Conservation (phyloP, 2,329 filamentous ascomycete species). For the Botryosphaeria dothidea region DNA sequence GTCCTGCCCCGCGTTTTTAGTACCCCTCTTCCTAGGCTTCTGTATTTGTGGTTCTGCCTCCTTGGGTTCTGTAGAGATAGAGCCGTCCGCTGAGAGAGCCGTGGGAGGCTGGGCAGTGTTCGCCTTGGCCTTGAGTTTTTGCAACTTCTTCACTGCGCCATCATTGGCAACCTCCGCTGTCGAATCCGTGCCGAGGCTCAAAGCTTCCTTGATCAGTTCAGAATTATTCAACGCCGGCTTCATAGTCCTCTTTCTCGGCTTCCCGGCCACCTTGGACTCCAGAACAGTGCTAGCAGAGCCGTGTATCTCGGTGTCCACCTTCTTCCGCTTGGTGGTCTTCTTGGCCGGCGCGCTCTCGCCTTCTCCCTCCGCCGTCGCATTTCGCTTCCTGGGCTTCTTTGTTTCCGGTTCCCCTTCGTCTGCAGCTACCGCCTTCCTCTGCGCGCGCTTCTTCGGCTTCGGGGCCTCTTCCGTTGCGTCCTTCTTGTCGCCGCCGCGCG, state of each 20-base stretch:
- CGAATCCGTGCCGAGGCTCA: constrained; percentile 15
- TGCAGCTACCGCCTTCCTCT: background rate
- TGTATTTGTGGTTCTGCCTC: constrained; percentile 28
- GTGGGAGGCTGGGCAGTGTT: background rate
- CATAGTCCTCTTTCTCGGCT: constrained; percentile 21
- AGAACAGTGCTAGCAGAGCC: too few relatives aligned
- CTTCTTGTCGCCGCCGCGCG: background rate
- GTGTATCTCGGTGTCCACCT: background rate
- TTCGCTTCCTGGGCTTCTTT: constrained; percentile 21
- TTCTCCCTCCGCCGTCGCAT: background rate
- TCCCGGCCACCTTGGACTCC: background rate
- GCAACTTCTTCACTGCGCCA: background rate
- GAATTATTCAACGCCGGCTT: background rate
- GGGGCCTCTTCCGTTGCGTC: background rate
- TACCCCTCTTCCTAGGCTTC: constrained; percentile 23
- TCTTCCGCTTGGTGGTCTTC: background rate
- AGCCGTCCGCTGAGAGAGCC: background rate
- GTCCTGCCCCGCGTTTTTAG: background rate
- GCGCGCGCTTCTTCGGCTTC: constrained; percentile 6
- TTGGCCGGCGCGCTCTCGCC: background rate
- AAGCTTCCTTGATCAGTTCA: background rate
- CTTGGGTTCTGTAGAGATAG: background rate
- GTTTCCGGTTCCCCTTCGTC: background rate
- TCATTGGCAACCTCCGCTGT: constrained; percentile 18
- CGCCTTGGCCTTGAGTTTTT: background rate